These are phyloP conservation scores for Diplocarpon mali DNA, from an alignment of 2,329 filamentous ascomycete genomes.

Conservation along the genomic window DNA sequence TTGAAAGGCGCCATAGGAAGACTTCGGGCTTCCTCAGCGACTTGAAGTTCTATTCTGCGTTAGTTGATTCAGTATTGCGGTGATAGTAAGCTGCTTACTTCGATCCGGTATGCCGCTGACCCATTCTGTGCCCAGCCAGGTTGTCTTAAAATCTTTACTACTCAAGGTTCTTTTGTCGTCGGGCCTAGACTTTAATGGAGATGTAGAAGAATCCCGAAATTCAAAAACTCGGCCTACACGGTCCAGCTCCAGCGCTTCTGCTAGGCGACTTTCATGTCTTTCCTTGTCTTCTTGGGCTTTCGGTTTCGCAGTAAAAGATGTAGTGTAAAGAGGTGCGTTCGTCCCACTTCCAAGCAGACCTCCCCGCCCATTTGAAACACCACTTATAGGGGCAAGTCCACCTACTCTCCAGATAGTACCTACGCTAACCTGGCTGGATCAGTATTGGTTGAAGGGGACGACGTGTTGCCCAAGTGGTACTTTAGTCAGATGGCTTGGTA, in stretches of 20 bases:
- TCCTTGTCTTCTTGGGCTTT: constrained; percentile 49
- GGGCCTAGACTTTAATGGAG: constrained; percentile 19
- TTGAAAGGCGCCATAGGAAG: constrained; percentile 70
- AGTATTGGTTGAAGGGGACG: constrained; percentile 1
- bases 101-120: constrained; percentile 15
- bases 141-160: constrained; percentile 24
- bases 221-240: constrained; percentile 54
- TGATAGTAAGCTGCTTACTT: constrained; percentile 12
- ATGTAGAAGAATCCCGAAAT: constrained; percentile 30
- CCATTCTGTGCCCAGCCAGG: constrained; percentile 27
- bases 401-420: constrained; percentile 71
- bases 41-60: constrained; percentile 15
- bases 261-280: constrained; percentile 63
- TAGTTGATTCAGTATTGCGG: constrained; percentile 2
- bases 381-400: constrained; percentile 48
- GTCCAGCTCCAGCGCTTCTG: constrained; percentile 72
- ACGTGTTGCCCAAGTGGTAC: too few relatives aligned
- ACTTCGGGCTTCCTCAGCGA: constrained; percentile 29
- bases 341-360: constrained; percentile 57
- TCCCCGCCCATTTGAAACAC: constrained; percentile 52
- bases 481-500: not conserved
- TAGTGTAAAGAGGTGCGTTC: constrained; percentile 54
- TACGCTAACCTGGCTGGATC: constrained; percentile 41
- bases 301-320: constrained; percentile 35
- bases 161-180: constrained; percentile 17